These are phyloP conservation scores for Entophlyctis luteolus DNA, from an alignment of 192 early-diverging fungal species.

Conservation along the genomic window DNA sequence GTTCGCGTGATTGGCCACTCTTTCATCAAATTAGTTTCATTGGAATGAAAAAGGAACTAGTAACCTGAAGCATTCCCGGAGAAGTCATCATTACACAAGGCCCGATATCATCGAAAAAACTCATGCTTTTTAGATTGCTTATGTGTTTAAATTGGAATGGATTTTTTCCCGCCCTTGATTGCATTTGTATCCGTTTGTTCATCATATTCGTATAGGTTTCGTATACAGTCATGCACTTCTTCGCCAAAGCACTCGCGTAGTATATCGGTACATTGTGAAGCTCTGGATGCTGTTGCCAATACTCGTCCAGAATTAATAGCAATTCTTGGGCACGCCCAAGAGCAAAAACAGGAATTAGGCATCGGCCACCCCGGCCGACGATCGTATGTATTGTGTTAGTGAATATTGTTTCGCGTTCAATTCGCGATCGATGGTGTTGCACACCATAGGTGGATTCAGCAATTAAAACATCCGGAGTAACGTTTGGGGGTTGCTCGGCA, in stretches of 20 bases:
- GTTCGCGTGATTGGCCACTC: conserved; percentile 86
- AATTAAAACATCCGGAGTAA: conserved; percentile 85
- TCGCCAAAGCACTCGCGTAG: conserved; percentile 92
- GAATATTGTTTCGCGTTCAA: conserved; percentile 86
- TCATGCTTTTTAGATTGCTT: conserved; percentile 78
- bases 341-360: conserved; percentile 93
- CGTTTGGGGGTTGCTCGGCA: conserved; percentile 81
- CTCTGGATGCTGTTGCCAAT: conserved; percentile 82
- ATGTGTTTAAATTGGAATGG: conserved; percentile 96
- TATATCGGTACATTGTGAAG: conserved; percentile 88
- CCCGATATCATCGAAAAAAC: conserved; percentile 87
- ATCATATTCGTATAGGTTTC: conserved; percentile 98
- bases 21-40: not conserved
- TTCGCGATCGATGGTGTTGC: conserved; percentile 90
- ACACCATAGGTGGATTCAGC: conserved; percentile 96
- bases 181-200: conserved; percentile 89
- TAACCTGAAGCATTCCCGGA: conserved; percentile 93
- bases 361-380: conserved; percentile 73
- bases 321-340: conserved; percentile 97
- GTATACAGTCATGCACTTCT: conserved; percentile 94
- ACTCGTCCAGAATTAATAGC: conserved; percentile 93
- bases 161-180: conserved; percentile 66
- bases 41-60: not conserved
- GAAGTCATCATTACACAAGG: conserved; percentile 98
- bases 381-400: conserved; percentile 64